Evolutionary conservation across 2,329 filamentous ascomycete genomes (phyloP), one percentile per base, ranked within the genome.

Genomic region (Monosporascus ibericus): DNA sequence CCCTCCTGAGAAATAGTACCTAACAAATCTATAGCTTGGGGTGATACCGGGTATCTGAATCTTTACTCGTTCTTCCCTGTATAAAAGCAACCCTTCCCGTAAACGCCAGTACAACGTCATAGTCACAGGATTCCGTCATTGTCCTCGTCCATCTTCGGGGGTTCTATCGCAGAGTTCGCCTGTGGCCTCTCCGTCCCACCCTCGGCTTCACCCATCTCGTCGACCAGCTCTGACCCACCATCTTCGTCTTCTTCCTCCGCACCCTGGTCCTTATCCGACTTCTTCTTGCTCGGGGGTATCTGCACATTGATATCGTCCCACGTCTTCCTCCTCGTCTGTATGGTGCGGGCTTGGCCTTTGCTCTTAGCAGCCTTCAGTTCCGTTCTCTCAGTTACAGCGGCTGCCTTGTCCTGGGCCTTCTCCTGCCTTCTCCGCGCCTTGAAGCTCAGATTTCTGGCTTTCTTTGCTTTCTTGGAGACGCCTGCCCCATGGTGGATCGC

Each of bases 401-500:
- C 80, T 30, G 82, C 83, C 62, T 78, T 77, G 65, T 84, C 81
- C 55, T 80, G 70, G 48, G 72, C 78, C 62, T 75, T 79, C 60
- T 85, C 81, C 44, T 81, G 77, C 46, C 83, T 75, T 59, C 72
- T 73, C 22, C 76, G 73, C 3, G 81, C 81, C 65, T 75, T 80
- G 58, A 74, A 69, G 60, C 80, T 84, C 64, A 82, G 60, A 64
- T 82, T 82, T 61, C 80, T 75, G 51, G 73, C 73, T 55, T 73
- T 71, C 67, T 83, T 87, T 55, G 74, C 64, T 70, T 86, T 89
- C 69, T 88, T 90, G 51, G 73, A 72, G 9, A 92, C 77, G 30
- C 89, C 88, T 18, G 84, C 79, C 2, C 75, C 72, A 64, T 85
- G 81, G 59, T 88, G 85, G 17, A 85, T 81, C 39, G 82, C 82